Conservation (phyloP, 2,329 filamentous ascomycete genomes). For the Myriosclerotinia curreyana region DNA sequence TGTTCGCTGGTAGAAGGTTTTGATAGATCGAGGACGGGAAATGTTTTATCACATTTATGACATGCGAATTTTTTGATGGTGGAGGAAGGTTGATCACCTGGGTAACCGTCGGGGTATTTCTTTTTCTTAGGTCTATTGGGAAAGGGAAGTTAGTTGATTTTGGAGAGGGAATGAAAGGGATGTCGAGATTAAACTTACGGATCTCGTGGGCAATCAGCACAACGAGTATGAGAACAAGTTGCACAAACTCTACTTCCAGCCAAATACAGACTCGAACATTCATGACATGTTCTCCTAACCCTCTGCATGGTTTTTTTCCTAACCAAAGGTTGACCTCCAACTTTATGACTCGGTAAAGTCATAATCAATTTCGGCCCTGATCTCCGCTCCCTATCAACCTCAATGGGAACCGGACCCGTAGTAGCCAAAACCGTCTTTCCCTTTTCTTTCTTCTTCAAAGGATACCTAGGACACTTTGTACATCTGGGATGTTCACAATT, state of each 20-base stretch:
- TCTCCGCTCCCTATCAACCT: conserved; percentile 30
- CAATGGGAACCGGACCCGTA: conserved; percentile 41
- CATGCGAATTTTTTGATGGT: conserved; percentile 51
- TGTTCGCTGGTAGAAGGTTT: conserved; percentile 35
- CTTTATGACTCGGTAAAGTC: conserved; percentile 58
- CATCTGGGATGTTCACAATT: conserved; percentile 79
- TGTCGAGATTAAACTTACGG: conserved; percentile 55
- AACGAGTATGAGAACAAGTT: conserved; percentile 69
- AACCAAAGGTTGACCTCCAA: conserved; percentile 67
- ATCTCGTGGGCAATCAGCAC: conserved; percentile 76
- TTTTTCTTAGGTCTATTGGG: conserved; percentile 57
- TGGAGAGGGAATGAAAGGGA: background rate
- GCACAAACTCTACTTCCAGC: conserved; percentile 60
- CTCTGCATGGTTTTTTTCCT: conserved; percentile 70
- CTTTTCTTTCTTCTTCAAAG: conserved; percentile 52
- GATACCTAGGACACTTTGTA: conserved; percentile 74
- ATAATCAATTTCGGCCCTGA: conserved; percentile 50
- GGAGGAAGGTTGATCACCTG: conserved; percentile 50
- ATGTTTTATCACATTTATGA: conserved; percentile 59
- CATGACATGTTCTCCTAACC: conserved; percentile 72
- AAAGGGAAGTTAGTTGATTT: conserved; percentile 23
- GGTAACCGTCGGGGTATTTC: conserved; percentile 68
- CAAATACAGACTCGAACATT: conserved; percentile 63
- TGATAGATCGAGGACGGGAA: conserved; percentile 41
- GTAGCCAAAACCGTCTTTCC: conserved; percentile 50